Evolutionary conservation across 768 basidiomycete species (phyloP), one percentile per base, ranked within the genome.

Genomic region (Hygrophorus russula): DNA sequence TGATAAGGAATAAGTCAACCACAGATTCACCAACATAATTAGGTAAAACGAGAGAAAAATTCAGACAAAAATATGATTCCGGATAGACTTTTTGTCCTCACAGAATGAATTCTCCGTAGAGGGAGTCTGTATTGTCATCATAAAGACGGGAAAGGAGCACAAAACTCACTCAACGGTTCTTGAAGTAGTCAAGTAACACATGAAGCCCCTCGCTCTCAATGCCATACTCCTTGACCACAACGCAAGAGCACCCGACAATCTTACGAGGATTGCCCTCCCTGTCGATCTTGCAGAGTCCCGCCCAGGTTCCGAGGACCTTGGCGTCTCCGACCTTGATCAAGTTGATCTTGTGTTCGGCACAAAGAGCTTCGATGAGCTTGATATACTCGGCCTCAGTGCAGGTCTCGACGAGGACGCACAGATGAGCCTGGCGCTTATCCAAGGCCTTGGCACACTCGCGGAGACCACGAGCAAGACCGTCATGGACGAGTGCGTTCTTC

Each of bases 331-430:
- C 89, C 71, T 97, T 98, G 88, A 99, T 97, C 51, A 99, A 72
- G 74, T 92, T 91, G 72, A 98, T 97, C 69, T 93, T 94, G 81
- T 98, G 93, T 72, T 96, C 92, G 50, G 90, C 86, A 63, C 94
- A 98, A 61, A 99, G 90, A 40, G 94, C 94, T 71, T 97, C 93
- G 54, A 99, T 96, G 72, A 99, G 89, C 74, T 97, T 98, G 80
- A 96, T 88, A 77, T 99, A 98, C 69, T 97, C 94, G 53, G 93
- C 88, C 71, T 98, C 94, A 42, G 87, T 92, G 76, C 92, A 96
- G 45, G 91, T 91, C 80, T 99, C 94, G 62, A 97, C 93, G 58
- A 99, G 83, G 49, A 99, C 93, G 69, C 94, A 98, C 38, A 98
- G 75, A 66, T 98, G 94, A 45, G 93, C 94, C 74, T 93, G 89